Evolutionary conservation across 129 eudicot genomes (phyloP).

Genomic region (Centella asiatica): DNA sequence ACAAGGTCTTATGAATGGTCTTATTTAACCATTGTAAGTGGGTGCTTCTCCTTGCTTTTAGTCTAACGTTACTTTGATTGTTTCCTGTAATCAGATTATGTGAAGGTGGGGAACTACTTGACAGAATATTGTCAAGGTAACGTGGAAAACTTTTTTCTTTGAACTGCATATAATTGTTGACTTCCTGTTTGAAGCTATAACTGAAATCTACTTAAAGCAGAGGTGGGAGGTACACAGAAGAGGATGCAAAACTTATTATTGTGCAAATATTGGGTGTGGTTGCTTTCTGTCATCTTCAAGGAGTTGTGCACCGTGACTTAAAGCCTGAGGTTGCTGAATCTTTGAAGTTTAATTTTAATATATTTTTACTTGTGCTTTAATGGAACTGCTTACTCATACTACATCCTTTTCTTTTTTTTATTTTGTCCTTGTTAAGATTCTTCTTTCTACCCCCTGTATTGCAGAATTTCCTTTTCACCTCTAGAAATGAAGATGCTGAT

Average conservation of each 20-base stretch:
- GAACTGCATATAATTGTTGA: neutral
- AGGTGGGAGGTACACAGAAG: constrained; percentile 89
- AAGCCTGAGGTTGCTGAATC: constrained; percentile 65
- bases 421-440: neutral
- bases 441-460: constrained; percentile 11
- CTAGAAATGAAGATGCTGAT: constrained; percentile 80
- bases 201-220: constrained; percentile 28
- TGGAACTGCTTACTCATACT: neutral
- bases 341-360: neutral
- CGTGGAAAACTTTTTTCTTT: neutral
- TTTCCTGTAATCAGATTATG: constrained; percentile 50
- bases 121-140: constrained; percentile 86
- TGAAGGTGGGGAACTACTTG: constrained; percentile 96
- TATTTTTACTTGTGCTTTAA: neutral
- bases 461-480: constrained; percentile 86
- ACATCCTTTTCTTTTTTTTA: neutral
- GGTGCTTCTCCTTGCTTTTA: neutral
- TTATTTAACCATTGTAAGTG: neutral
- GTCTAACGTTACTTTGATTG: constrained; percentile 10
- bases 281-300: constrained; percentile 91
- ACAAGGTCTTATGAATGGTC: too few species aligned
- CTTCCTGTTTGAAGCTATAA: constrained; percentile 6
- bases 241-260: constrained; percentile 70
- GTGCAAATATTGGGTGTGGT: constrained; percentile 79
- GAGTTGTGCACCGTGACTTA: constrained; percentile 92